Evolutionary conservation across 441 rosid species (phyloP).

Genomic region (Breynia disticha): DNA sequence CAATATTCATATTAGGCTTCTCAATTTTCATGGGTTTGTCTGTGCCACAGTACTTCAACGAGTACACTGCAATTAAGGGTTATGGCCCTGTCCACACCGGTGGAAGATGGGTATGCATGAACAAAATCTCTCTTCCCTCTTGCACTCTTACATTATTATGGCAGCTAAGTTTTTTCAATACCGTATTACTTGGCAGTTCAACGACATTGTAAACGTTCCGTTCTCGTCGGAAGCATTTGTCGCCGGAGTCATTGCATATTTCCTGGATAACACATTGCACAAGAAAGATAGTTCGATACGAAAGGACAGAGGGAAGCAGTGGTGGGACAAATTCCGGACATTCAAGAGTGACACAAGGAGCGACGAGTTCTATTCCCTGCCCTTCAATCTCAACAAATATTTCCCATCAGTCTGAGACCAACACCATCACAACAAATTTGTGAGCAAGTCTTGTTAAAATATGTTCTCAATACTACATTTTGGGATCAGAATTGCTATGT

Average conservation of each 20-base stretch:
- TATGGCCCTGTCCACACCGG: constrained; percentile 81
- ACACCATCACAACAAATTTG: constrained; percentile 6
- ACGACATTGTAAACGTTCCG: constrained; percentile 82
- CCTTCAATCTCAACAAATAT: constrained; percentile 80
- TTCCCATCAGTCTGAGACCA: constrained; percentile 68
- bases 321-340: constrained; percentile 89
- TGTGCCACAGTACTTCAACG: constrained; percentile 88
- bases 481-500: too few species aligned
- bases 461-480: background rate
- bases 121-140: background rate
- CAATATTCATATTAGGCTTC: constrained; percentile 73
- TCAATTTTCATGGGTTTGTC: constrained; percentile 86
- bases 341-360: constrained; percentile 68
- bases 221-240: constrained; percentile 87
- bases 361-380: constrained; percentile 84
- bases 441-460: constrained; percentile 5
- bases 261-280: constrained; percentile 73
- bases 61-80: constrained; percentile 76
- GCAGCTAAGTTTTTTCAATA: background rate
- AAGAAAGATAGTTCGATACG: constrained; percentile 38
- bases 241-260: constrained; percentile 72
- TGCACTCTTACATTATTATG: background rate
- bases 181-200: constrained; percentile 43
- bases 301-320: constrained; percentile 93
- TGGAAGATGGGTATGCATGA: constrained; percentile 67